Percentiles rank a stretch among this genome's conserved stretches.
Evolutionary conservation across 2,329 filamentous ascomycete species (phyloP).

Genomic region (Dendryphion nanum): DNA sequence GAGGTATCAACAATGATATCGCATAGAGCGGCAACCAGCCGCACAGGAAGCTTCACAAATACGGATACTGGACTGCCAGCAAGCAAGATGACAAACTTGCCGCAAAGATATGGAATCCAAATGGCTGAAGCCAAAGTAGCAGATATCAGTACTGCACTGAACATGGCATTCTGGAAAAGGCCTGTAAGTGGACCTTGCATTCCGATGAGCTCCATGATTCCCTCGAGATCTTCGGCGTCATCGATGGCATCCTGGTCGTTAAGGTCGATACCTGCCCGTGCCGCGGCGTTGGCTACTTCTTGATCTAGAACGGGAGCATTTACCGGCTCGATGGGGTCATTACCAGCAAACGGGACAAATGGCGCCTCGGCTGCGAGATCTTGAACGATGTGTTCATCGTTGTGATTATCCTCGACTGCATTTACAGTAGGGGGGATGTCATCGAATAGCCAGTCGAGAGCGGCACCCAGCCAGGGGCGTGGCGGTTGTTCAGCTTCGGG

Average conservation of each 20-base stretch:
- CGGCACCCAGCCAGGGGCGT: constrained; percentile 23
- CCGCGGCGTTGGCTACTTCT: constrained; percentile 64
- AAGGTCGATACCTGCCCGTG: constrained; percentile 65
- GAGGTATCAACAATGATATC: constrained; percentile 75
- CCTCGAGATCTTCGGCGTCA: constrained; percentile 89
- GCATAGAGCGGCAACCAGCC: constrained; percentile 69
- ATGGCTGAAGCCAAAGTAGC: constrained; percentile 82
- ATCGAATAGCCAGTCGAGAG: constrained; percentile 50
- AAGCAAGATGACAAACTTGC: constrained; percentile 77
- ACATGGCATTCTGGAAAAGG: constrained; percentile 90
- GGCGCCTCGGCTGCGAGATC: constrained; percentile 60
- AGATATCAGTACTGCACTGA: constrained; percentile 83
- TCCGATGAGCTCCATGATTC: constrained; percentile 91
- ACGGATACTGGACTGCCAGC: constrained; percentile 73
- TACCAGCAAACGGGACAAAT: constrained; percentile 54
- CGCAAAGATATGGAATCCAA: constrained; percentile 89
- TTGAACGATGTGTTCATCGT: constrained; percentile 61
- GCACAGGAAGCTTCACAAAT: constrained; percentile 66
- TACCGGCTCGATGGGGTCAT: constrained; percentile 22
- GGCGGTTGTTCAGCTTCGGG: constrained; percentile 13
- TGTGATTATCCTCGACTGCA: constrained; percentile 24
- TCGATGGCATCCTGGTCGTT: constrained; percentile 71
- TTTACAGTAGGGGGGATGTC: constrained; percentile 39
- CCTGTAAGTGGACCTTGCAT: constrained; percentile 92
- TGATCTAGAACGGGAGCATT: constrained; percentile 45